A percentile compares a stretch with the other conserved stretches of the same genome.
phyloP scores from a whole-genome alignment of 495 filamentous ascomycete genomes.

The Annulohypoxylon nitens region DNA sequence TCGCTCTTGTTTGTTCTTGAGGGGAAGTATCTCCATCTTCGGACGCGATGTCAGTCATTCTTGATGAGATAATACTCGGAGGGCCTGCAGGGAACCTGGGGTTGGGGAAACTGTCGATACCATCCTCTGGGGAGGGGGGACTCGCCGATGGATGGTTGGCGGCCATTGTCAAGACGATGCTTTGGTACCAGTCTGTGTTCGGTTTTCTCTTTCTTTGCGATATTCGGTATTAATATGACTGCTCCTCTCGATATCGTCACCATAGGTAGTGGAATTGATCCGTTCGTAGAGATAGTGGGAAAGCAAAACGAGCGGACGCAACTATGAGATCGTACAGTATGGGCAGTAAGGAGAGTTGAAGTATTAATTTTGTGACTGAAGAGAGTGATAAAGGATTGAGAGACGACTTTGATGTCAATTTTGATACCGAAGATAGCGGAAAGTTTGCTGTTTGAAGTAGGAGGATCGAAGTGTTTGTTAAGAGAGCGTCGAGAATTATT shows the following conservation, averaged over 20 bases:
- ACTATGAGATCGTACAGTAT: not conserved
- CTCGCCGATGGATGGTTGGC: constrained; percentile 52
- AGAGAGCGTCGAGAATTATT: constrained; percentile 50
- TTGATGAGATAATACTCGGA: constrained; percentile 82
- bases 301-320: not conserved
- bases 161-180: constrained; percentile 49
- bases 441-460: constrained; percentile 16
- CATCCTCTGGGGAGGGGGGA: constrained; percentile 52
- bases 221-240: constrained; percentile 20
- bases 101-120: constrained; percentile 56
- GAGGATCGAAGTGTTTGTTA: constrained; percentile 19
- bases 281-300: not conserved
- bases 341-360: constrained; percentile 5
- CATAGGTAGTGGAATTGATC: not conserved
- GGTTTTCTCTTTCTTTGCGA: not conserved
- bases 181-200: not conserved
- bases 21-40: constrained; percentile 61
- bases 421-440: not conserved
- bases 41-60: constrained; percentile 82
- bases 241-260: constrained; percentile 23
- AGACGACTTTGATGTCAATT: constrained; percentile 1
- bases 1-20: constrained; percentile 50
- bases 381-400: constrained; percentile 9
- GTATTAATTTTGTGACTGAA: constrained; percentile 7
- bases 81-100: constrained; percentile 59